These are phyloP conservation scores for Pittosporum tobira DNA, from an alignment of 129 eudicot species.

Conservation along the genomic window DNA sequence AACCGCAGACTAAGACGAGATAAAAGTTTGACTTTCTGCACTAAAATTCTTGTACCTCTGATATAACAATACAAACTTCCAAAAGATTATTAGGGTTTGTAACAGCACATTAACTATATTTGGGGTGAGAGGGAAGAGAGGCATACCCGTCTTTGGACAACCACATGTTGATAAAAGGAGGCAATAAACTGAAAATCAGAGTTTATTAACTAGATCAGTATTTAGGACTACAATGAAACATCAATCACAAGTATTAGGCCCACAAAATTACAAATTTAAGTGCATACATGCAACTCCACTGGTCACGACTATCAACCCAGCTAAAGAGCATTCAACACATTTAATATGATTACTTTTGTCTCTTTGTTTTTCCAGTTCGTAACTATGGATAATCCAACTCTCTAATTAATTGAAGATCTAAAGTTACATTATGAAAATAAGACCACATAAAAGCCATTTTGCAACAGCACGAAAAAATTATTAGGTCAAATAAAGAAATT, in stretches of 20 bases:
- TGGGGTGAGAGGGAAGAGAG: conserved; percentile 22
- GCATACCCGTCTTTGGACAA: conserved; percentile 86
- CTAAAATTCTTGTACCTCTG: neutral
- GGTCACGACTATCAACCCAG: too few relatives aligned
- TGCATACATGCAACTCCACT: neutral
- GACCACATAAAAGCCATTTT: neutral
- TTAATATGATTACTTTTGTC: too few relatives aligned
- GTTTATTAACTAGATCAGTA: conserved; percentile 9
- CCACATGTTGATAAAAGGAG: conserved; percentile 92
- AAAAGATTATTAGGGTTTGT: neutral
- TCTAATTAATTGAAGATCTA: neutral
- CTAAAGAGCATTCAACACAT: too few relatives aligned
- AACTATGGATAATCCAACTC: too few relatives aligned
- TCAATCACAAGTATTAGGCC: conserved; percentile 1
- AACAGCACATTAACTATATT: neutral
- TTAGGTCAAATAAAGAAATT: conserved; percentile 1
- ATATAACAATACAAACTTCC: neutral
- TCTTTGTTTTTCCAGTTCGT: too few relatives aligned
- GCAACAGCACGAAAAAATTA: neutral
- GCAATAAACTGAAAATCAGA: conserved; percentile 74
- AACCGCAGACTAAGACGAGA: neutral
- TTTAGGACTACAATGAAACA: neutral
- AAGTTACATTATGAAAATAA: neutral
- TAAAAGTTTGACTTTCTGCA: neutral
- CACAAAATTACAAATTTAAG: neutral